Evolutionary conservation across 2,329 filamentous ascomycete species (phyloP).

Genomic region (Grosmannia serpens): DNA sequence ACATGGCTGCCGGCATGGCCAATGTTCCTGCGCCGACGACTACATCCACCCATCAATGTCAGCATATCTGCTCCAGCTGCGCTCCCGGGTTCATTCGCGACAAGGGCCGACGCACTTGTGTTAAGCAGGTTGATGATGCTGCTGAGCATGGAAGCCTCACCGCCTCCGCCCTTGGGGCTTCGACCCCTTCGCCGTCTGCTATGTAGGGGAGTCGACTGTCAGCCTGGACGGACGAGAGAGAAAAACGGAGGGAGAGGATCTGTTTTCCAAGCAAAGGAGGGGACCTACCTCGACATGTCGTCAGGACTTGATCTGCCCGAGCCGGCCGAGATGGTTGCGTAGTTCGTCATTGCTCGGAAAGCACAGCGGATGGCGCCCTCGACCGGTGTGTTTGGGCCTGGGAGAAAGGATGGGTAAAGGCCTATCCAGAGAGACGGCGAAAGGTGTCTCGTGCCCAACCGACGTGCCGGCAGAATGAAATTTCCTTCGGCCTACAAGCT

Average conservation of each 20-base stretch:
- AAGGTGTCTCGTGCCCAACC: neutral
- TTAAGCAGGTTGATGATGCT: slow-evolving; percentile 94
- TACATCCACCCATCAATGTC: slow-evolving; percentile 22
- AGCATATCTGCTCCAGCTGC: neutral
- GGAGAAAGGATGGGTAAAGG: neutral
- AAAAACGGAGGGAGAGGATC: neutral
- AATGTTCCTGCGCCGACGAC: slow-evolving; percentile 90
- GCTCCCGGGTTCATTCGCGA: neutral
- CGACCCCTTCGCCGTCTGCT: slow-evolving; percentile 42
- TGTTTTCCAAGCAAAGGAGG: no score
- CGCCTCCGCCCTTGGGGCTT: slow-evolving; percentile 60
- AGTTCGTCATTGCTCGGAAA: slow-evolving; percentile 36
- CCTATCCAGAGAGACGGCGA: neutral
- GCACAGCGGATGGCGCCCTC: neutral
- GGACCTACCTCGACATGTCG: slow-evolving; percentile 37
- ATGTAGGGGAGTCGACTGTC: neutral
- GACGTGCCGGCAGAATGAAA: neutral
- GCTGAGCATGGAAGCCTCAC: slow-evolving; percentile 78
- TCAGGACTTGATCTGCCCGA: slow-evolving; percentile 25
- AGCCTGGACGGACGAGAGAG: neutral
- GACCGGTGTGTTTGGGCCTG: neutral
- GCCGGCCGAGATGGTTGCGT: slow-evolving; percentile 40
- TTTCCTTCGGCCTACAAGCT: neutral
- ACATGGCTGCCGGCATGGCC: slow-evolving; percentile 89
- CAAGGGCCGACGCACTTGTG: slow-evolving; percentile 54